A percentile compares a stretch with the other conserved stretches of the same genome.
These are phyloP conservation scores for Botrytis aclada DNA, from an alignment of 2,329 filamentous ascomycete genomes.

Conservation along the genomic window DNA sequence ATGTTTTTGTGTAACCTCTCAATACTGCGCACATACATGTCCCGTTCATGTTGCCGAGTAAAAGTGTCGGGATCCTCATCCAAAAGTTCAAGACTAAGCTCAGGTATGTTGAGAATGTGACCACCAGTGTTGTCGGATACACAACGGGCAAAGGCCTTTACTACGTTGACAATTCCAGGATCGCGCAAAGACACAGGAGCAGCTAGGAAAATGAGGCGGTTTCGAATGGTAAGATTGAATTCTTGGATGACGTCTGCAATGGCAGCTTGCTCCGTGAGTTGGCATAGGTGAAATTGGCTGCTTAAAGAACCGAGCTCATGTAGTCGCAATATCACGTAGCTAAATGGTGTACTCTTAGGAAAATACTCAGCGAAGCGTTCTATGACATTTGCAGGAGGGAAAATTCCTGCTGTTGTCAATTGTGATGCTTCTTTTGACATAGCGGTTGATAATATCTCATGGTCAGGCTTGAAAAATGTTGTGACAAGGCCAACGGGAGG, in stretches of 20 bases:
- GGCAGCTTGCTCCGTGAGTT: slow-evolving; percentile 56
- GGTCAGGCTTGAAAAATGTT: slow-evolving; percentile 69
- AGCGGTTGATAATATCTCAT: slow-evolving; percentile 57
- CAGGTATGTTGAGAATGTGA: slow-evolving; percentile 69
- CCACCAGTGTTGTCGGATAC: slow-evolving; percentile 71
- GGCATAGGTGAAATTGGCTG: slow-evolving; percentile 67
- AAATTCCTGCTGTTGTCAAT: slow-evolving; percentile 68
- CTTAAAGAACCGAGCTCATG: slow-evolving; percentile 61
- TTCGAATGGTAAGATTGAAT: slow-evolving; percentile 64
- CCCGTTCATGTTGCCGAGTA: slow-evolving; percentile 37
- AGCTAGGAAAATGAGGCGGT: slow-evolving; percentile 72
- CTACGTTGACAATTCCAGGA: slow-evolving; percentile 44
- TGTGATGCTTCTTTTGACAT: slow-evolving; percentile 63
- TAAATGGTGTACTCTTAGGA: slow-evolving; percentile 74
- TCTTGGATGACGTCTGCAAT: slow-evolving; percentile 74
- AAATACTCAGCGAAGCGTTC: slow-evolving; percentile 80
- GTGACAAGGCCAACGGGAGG: slow-evolving; percentile 67
- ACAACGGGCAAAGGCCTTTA: slow-evolving; percentile 64
- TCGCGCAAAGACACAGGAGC: slow-evolving; percentile 64
- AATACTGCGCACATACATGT: slow-evolving; percentile 57
- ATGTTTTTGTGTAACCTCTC: slow-evolving; percentile 79
- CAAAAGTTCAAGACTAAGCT: slow-evolving; percentile 68
- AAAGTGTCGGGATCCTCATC: slow-evolving; percentile 41
- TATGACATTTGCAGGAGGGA: slow-evolving; percentile 67
- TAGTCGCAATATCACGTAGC: slow-evolving; percentile 75